Evolutionary conservation across 352 stramenopile species (phyloP), one percentile per base, ranked within the genome.

Genomic region (Lagenidium giganteum): DNA sequence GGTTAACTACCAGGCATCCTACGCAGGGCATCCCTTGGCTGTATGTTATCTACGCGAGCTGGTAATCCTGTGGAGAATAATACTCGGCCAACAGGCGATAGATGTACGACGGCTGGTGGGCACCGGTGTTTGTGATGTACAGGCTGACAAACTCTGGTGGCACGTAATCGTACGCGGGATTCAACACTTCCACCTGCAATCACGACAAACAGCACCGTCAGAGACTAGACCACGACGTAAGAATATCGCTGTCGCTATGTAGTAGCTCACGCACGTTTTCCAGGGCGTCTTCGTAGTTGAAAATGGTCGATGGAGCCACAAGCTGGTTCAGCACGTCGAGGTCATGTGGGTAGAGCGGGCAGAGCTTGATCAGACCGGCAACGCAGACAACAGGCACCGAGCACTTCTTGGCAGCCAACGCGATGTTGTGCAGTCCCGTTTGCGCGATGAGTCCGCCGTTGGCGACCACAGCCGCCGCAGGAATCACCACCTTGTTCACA

Each of bases 71-170:
- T 33, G 78, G 90, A 55, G 97, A 96, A 72, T 99, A 99, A 57
- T 98, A 98, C 64, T 99, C 96, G 20, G 91, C 87, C n/a, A 99
- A 71, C 50, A 99, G 67, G 36, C 96, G 82, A 65, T 99, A 99
- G 47, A 99, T 97, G 66, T 99, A 99, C 32, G 90, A 98, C 18
- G 96, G 95, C 65, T 98, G 95, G 57, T 99, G 95, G n/a, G 90
- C 92, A 29, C 96, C 96, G 4, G 96, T 97, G 67, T 99, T 98
- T 28, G 96, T 99, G 36, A 99, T 95, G 62, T 97, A 98, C 27
- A 99, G 65, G 54, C 92, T 96, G 39, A 99, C 95, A 25, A 96
- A 89, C 59, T 98, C 87, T 13, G 96, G 95, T 31, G 94, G 91
- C 27, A 99, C 94, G 63, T 99, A 98, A 64, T 99, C 96, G 70